Percentiles rank a stretch among this genome's conserved stretches.
phyloP scores from a whole-genome alignment of 805 yeast species.

The Wickerhamia fluorescens region DNA sequence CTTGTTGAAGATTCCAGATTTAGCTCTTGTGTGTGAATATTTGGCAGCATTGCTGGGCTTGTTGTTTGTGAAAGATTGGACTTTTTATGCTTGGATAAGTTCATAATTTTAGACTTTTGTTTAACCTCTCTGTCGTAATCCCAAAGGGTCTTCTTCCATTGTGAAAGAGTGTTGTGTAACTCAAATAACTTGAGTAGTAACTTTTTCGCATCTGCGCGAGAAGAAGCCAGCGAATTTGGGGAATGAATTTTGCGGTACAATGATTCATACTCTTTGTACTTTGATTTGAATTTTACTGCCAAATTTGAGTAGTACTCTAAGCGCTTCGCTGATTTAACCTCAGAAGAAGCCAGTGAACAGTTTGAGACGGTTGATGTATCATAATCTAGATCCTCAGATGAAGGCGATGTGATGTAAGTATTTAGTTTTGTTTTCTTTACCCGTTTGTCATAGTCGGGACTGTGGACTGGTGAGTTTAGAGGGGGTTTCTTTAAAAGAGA shows the following conservation, averaged over 20 bases:
- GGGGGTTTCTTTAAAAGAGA: no score
- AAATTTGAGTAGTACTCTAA: constrained; percentile 34
- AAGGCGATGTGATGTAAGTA: constrained; percentile 38
- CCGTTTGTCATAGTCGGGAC: constrained; percentile 14
- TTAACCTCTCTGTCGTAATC: constrained; percentile 30
- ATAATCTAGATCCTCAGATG: constrained; percentile 13
- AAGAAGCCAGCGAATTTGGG: constrained; percentile 7
- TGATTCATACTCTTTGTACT: constrained; percentile 43
- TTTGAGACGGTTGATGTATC: constrained; percentile 5
- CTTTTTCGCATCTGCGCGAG: constrained; percentile 15
- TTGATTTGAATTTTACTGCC: constrained; percentile 40
- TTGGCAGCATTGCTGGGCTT: neutral
- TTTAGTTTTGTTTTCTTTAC: constrained; percentile 10
- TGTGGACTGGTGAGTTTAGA: neutral
- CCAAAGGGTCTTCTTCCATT: constrained; percentile 54
- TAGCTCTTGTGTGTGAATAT: no score
- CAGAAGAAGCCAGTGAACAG: constrained; percentile 1
- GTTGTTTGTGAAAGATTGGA: constrained; percentile 2
- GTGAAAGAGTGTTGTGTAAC: constrained; percentile 44
- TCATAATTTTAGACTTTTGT: constrained; percentile 27
- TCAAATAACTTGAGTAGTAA: constrained; percentile 35
- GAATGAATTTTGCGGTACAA: constrained; percentile 28
- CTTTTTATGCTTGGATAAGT: constrained; percentile 32
- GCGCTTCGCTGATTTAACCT: constrained; percentile 10
- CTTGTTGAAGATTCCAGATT: no score